phyloP scores from a whole-genome alignment of 805 yeast species.

The Myxozyma vanderwaltii region DNA sequence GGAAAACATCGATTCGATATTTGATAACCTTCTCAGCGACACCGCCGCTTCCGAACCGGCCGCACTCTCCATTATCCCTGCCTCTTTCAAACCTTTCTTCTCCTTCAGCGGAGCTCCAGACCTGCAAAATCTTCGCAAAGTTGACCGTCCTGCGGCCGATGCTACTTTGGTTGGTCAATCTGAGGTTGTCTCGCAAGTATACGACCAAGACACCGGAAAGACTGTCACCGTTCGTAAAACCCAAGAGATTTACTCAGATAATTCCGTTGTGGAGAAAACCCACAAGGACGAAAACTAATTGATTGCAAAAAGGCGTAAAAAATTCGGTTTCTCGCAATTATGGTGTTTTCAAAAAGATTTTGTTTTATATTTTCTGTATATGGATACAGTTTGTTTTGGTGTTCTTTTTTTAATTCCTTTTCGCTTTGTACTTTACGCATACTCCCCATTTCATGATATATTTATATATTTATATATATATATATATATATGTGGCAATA shows the following conservation, averaged over 20 bases:
- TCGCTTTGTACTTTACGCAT: neutral
- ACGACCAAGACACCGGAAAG: slow-evolving; percentile 17
- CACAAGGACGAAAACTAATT: slow-evolving; percentile 7
- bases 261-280: slow-evolving; percentile 19
- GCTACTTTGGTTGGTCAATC: slow-evolving; percentile 21
- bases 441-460: neutral
- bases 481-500: neutral
- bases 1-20: neutral
- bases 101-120: neutral
- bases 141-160: slow-evolving; percentile 22
- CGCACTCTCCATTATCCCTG: neutral
- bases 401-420: neutral
- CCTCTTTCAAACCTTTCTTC: neutral
- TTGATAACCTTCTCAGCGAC: slow-evolving; percentile 1
- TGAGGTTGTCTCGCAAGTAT: neutral
- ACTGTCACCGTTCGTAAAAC: slow-evolving; percentile 9
- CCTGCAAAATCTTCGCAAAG: neutral
- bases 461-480: neutral
- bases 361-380: neutral
- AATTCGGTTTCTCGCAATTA: neutral
- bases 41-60: neutral
- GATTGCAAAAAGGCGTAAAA: neutral
- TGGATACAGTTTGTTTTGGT: neutral
- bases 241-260: slow-evolving; percentile 17
- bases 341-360: neutral